These are phyloP conservation scores for Bjerkandera adusta DNA, from an alignment of 1,284 basidiomycete genomes.

Conservation along the genomic window DNA sequence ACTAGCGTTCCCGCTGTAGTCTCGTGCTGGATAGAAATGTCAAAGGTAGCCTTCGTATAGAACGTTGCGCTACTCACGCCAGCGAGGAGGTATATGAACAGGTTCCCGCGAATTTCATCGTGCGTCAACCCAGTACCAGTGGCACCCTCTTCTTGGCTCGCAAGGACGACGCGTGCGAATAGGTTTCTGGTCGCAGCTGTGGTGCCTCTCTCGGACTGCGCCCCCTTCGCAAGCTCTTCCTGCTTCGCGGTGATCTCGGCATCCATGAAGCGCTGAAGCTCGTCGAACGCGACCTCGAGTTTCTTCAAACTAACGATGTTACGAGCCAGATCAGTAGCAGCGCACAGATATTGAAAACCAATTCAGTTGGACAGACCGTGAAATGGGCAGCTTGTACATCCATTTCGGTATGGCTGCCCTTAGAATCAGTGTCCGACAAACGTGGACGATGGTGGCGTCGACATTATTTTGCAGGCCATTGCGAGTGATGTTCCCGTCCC, in stretches of 20 bases:
- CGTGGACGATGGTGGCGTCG: constrained; percentile 6
- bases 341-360: not conserved
- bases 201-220: not conserved
- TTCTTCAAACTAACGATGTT: constrained; percentile 2
- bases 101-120: constrained; percentile 18
- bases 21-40: constrained; percentile 12
- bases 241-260: constrained; percentile 9
- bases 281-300: constrained; percentile 8
- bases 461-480: constrained; percentile 7
- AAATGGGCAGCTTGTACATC: constrained; percentile 16
- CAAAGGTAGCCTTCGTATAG: not conserved
- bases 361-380: constrained; percentile 14
- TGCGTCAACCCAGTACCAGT: constrained; percentile 15
- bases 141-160: constrained; percentile 14
- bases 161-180: constrained; percentile 17
- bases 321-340: not conserved
- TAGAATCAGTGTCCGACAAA: constrained; percentile 4
- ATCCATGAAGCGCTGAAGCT: constrained; percentile 11
- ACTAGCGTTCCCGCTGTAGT: constrained; percentile 17
- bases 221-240: constrained; percentile 11
- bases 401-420: constrained; percentile 7
- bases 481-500: constrained; percentile 3
- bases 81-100: constrained; percentile 20
- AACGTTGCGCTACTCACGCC: constrained; percentile 13
- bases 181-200: constrained; percentile 13